phyloP scores from a whole-genome alignment of 108 stramenopile species.

The Craspedostauros australis region DNA sequence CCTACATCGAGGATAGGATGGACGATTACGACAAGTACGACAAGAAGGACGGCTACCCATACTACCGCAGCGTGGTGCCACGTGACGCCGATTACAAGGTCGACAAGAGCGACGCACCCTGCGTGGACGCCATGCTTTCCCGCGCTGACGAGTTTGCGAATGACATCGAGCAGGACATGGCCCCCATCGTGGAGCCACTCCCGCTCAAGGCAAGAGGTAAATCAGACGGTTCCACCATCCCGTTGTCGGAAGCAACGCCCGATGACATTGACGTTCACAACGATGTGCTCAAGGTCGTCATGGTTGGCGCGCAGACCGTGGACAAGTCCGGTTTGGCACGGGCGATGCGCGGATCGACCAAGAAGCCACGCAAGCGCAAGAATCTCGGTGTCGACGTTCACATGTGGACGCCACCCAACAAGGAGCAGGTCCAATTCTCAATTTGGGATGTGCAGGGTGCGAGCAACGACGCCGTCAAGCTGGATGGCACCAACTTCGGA shows the following conservation, averaged over 20 bases:
- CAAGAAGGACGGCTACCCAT: constrained; percentile 9
- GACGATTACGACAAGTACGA: constrained; percentile 31
- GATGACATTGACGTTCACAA: constrained; percentile 37
- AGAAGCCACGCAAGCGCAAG: constrained; percentile 16
- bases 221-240: constrained; percentile 22
- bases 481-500: constrained; percentile 34
- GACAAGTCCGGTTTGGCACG: constrained; percentile 35
- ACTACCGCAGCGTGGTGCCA: constrained; percentile 23
- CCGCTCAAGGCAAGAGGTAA: constrained; percentile 12
- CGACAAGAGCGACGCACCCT: constrained; percentile 36
- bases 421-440: constrained; percentile 24
- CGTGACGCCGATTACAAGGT: constrained; percentile 44
- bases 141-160: constrained; percentile 22
- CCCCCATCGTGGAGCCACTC: background rate
- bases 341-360: constrained; percentile 15
- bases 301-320: constrained; percentile 30
- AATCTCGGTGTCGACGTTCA: constrained; percentile 41
- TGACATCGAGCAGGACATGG: constrained; percentile 5
- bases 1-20: constrained; percentile 31
- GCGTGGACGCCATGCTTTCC: constrained; percentile 24
- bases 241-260: constrained; percentile 15
- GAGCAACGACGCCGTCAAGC: background rate
- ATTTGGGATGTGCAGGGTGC: constrained; percentile 46
- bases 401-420: constrained; percentile 29
- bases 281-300: constrained; percentile 43